These are phyloP conservation scores for Xanthoceras sorbifolium DNA, from an alignment of 345 rosid genomes.

Conservation along the genomic window DNA sequence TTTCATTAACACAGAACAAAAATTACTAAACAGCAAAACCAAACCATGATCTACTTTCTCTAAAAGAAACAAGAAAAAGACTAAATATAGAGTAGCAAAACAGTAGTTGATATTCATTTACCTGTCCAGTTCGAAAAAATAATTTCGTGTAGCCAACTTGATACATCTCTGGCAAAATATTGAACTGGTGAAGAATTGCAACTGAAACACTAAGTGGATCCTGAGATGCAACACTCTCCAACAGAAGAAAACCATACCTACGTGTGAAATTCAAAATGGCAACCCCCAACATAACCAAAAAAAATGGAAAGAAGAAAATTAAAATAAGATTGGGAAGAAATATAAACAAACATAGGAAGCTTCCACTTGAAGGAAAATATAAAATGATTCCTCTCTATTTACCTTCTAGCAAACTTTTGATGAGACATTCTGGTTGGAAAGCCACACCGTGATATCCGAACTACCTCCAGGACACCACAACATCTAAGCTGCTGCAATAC, in stretches of 20 bases:
- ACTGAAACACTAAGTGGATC: slow-evolving; percentile 96
- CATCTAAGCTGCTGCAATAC: slow-evolving; percentile 95
- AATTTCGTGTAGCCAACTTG: slow-evolving; percentile 98
- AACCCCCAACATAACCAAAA: slow-evolving; percentile 5
- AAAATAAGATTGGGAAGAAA: background rate
- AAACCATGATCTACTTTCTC: background rate
- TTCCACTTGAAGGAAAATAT: background rate
- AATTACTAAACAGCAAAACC: background rate
- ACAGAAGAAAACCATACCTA: slow-evolving; percentile 96
- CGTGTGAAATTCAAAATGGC: slow-evolving; percentile 21
- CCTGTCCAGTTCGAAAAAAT: slow-evolving; percentile 99
- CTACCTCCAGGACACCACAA: slow-evolving; percentile 98
- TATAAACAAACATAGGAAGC: background rate
- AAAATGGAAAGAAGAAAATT: background rate
- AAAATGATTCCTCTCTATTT: slow-evolving; percentile 1
- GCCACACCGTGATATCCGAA: slow-evolving; percentile 95
- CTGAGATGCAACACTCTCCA: slow-evolving; percentile 74
- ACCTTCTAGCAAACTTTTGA: slow-evolving; percentile 97
- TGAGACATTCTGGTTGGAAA: slow-evolving; percentile 98
- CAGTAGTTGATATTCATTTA: slow-evolving; percentile 27
- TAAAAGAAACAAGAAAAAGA: background rate
- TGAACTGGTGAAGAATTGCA: slow-evolving; percentile 97
- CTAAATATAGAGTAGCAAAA: background rate
- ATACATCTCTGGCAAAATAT: slow-evolving; percentile 97
- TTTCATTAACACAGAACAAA: background rate